A percentile compares a stretch with the other conserved stretches of the same genome.
These are phyloP conservation scores for Eutypa lata DNA, from an alignment of 2,329 filamentous ascomycete genomes.

Conservation along the genomic window DNA sequence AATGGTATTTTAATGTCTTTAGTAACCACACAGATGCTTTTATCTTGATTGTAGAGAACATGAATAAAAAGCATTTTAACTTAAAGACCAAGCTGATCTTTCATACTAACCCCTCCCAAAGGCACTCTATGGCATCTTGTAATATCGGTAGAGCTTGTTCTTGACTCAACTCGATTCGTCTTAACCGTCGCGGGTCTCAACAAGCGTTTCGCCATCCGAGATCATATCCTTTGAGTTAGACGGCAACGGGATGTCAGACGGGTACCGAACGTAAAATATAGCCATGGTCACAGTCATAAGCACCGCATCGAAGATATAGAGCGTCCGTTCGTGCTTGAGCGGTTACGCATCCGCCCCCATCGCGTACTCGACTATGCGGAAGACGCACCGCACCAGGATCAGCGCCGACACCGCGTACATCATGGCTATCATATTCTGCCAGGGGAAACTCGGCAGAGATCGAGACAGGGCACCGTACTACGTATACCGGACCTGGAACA, in stretches of 20 bases:
- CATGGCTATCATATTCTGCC: constrained; percentile 17
- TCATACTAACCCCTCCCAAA: no score
- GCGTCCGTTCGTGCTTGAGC: constrained; percentile 19
- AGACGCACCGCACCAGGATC: constrained; percentile 34
- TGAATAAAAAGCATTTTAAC: no score
- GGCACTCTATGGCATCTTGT: no score
- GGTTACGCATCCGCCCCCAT: constrained; percentile 23
- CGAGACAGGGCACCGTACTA: constrained; percentile 11
- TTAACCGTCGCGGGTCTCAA: no score
- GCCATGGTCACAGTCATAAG: constrained; percentile 18
- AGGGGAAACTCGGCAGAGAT: constrained; percentile 11
- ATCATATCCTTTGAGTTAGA: no score
- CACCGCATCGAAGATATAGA: constrained; percentile 27
- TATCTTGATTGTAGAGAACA: no score
- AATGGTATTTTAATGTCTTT: no score
- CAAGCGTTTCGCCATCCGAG: no score
- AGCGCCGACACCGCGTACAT: constrained; percentile 13
- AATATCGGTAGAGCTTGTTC: no score
- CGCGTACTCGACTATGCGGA: constrained; percentile 35
- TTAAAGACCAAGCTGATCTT: no score
- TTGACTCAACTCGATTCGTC: no score
- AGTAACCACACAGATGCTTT: no score
- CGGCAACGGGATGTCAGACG: neutral
- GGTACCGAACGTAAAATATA: constrained; percentile 1
- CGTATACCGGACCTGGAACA: constrained; percentile 34